Conservation (phyloP, 768 basidiomycete species). For the Lactifluus subvellereus region DNA sequence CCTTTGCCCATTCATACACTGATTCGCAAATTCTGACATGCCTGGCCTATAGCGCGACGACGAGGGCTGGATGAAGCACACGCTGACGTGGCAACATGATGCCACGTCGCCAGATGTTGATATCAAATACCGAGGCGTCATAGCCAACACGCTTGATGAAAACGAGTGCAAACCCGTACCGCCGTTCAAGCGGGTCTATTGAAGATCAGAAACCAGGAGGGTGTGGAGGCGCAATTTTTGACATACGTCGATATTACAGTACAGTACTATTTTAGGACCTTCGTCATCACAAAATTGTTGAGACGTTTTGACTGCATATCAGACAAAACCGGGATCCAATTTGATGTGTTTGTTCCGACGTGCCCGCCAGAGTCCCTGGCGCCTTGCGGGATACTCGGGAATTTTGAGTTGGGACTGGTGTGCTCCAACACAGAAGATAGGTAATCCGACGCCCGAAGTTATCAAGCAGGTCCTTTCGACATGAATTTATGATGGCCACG, state of each 20-base stretch:
- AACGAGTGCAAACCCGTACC: constrained; percentile 96
- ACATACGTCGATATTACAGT: not conserved
- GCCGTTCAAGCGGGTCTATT: constrained; percentile 96
- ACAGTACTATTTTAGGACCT: not conserved
- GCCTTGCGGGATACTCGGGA: not conserved
- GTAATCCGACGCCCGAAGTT: no score
- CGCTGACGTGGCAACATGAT: constrained; percentile 88
- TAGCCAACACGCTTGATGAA: constrained; percentile 83
- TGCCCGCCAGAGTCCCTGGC: not conserved
- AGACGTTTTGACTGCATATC: not conserved
- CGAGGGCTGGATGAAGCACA: constrained; percentile 90
- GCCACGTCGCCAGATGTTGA: constrained; percentile 72
- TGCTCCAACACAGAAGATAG: no score
- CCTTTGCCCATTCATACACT: not conserved
- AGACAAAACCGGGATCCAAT: not conserved
- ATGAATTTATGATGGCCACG: no score
- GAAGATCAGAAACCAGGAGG: constrained; percentile 22
- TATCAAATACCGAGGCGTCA: constrained; percentile 86
- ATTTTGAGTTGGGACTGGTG: not conserved
- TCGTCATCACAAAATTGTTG: not conserved
- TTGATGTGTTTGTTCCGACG: constrained; percentile 1
- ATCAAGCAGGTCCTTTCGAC: no score
- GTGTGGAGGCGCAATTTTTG: not conserved
- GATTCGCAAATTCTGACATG: not conserved
- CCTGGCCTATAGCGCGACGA: constrained; percentile 72